A percentile compares a stretch with the other conserved stretches of the same genome.
Conservation (phyloP, 306 rosid genomes). For the Trifolium dubium region DNA sequence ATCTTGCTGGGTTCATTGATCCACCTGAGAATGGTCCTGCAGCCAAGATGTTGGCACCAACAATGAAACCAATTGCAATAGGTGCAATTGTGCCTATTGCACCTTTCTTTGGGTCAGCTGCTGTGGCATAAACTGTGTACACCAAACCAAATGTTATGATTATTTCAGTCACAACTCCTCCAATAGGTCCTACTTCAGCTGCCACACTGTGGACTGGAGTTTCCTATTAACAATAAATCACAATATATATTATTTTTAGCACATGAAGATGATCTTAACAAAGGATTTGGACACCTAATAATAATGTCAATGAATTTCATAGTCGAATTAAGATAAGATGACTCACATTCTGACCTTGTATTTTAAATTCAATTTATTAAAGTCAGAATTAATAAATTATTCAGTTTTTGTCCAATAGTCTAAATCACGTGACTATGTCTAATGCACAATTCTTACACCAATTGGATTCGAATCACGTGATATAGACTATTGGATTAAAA, state of each 20-base stretch:
- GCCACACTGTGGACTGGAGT: conserved; percentile 74
- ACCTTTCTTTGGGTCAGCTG: conserved; percentile 93
- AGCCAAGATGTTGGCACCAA: conserved; percentile 89
- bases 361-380: not conserved
- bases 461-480: no score
- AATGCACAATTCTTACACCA: not conserved
- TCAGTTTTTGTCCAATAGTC: not conserved
- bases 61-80: conserved; percentile 88
- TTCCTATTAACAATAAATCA: conserved; percentile 45
- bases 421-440: not conserved
- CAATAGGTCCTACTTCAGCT: conserved; percentile 64
- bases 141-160: conserved; percentile 83
- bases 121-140: conserved; percentile 92
- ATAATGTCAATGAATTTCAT: not conserved
- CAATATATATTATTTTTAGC: not conserved
- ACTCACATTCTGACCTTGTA: not conserved
- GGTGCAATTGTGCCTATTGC: conserved; percentile 81
- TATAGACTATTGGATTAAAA: no score
- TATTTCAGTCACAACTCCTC: conserved; percentile 78
- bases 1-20: conserved; percentile 92
- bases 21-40: conserved; percentile 95
- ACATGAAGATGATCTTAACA: not conserved
- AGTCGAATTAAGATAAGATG: not conserved
- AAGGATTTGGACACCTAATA: not conserved
- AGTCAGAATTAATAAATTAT: not conserved